Conservation (phyloP, 257 asterid genomes). For the Solanum rostratum region DNA sequence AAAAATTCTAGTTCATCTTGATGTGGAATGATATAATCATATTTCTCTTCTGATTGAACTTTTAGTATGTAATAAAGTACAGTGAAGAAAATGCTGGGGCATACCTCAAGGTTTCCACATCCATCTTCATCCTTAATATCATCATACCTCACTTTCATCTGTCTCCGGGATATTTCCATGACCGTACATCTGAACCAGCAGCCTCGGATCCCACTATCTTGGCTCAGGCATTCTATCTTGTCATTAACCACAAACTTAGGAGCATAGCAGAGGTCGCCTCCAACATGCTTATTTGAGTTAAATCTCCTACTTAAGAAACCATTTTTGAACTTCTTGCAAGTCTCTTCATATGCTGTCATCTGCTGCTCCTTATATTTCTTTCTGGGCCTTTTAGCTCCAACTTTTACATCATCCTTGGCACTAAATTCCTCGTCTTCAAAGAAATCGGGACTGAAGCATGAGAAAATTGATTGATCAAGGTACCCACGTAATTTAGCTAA, state of each 20-base stretch:
- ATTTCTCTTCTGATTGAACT: not conserved
- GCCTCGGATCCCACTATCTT: slow-evolving; percentile 96
- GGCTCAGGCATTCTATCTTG: slow-evolving; percentile 77
- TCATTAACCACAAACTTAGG: slow-evolving; percentile 36
- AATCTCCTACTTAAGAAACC: slow-evolving; percentile 23
- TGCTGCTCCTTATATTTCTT: slow-evolving; percentile 35
- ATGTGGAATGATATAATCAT: not conserved
- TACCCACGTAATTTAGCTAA: slow-evolving; percentile 74
- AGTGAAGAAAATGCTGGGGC: not conserved
- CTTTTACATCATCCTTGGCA: slow-evolving; percentile 63
- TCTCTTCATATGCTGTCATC: slow-evolving; percentile 27
- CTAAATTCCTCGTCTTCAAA: slow-evolving; percentile 75
- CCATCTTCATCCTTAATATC: slow-evolving; percentile 70
- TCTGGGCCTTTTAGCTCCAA: slow-evolving; percentile 64
- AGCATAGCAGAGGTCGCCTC: slow-evolving; percentile 17
- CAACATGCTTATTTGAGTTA: slow-evolving; percentile 35
- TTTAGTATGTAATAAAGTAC: not conserved
- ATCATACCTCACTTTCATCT: slow-evolving; percentile 55
- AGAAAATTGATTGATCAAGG: slow-evolving; percentile 68
- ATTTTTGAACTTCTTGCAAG: slow-evolving; percentile 35
- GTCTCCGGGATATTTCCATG: slow-evolving; percentile 50
- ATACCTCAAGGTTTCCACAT: slow-evolving; percentile 70
- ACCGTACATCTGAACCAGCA: slow-evolving; percentile 93
- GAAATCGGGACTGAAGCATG: slow-evolving; percentile 86
- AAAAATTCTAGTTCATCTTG: not conserved